Percentiles rank a stretch among this genome's conserved stretches.
These are phyloP conservation scores for Auriculariales sp. DNA, from an alignment of 768 basidiomycete species.

Conservation along the genomic window DNA sequence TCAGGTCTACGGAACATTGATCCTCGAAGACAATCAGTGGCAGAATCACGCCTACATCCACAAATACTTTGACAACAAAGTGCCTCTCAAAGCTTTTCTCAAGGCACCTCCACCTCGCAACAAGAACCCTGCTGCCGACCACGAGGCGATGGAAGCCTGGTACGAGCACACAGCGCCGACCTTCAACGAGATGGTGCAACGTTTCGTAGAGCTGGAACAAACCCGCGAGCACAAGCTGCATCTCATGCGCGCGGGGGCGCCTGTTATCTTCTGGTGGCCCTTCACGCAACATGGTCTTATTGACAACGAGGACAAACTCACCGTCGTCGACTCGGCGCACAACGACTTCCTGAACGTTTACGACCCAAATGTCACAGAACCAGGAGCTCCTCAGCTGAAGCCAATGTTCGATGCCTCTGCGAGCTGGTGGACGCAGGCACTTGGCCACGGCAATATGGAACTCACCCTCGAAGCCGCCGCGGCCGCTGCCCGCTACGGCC, in stretches of 20 bases:
- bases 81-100: conserved; percentile 37
- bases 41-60: conserved; percentile 72
- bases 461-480: conserved; percentile 77
- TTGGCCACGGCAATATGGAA: conserved; percentile 68
- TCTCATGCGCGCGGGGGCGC: conserved; percentile 63
- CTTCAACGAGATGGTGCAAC: conserved; percentile 27
- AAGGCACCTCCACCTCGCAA: conserved; percentile 42
- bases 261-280: conserved; percentile 88
- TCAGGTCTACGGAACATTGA: conserved; percentile 66
- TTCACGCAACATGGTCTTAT: conserved; percentile 84
- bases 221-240: conserved; percentile 55
- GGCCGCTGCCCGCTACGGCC: conserved; percentile 88
- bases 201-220: conserved; percentile 45
- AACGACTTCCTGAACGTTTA: conserved; percentile 77
- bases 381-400: conserved; percentile 15
- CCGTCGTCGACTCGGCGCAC: conserved; percentile 81
- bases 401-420: conserved; percentile 80
- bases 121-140: conserved; percentile 22
- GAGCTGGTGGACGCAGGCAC: conserved; percentile 95
- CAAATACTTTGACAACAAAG: conserved; percentile 66
- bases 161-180: conserved; percentile 25
- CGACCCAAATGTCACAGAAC: conserved; percentile 37
- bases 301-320: conserved; percentile 55
- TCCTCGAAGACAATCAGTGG: conserved; percentile 81
- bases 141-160: conserved; percentile 61